A percentile compares a stretch with the other conserved stretches of the same genome.
phyloP scores from a whole-genome alignment of 352 stramenopile genomes.

The Phytophthora aleatoria region DNA sequence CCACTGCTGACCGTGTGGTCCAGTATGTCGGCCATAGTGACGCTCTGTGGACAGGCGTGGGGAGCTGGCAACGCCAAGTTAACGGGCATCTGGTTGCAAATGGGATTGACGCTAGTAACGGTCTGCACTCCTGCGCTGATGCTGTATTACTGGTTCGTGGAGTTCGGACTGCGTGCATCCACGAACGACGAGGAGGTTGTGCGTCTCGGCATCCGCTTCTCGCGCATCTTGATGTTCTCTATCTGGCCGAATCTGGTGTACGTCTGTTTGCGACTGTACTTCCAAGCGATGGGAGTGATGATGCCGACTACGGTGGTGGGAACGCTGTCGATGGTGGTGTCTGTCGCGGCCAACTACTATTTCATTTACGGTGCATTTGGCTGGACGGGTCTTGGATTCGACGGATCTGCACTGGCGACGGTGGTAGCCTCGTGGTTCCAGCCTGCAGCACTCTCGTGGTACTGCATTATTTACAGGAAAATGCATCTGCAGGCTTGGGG shows the following conservation, averaged over 20 bases:
- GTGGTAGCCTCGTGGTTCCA: conserved; percentile 36
- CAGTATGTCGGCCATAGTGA: conserved; percentile 69
- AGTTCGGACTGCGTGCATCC: conserved; percentile 25
- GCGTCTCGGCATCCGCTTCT: conserved; percentile 30
- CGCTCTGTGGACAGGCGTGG: conserved; percentile 74
- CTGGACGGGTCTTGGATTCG: conserved; percentile 27
- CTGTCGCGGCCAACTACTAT: conserved; percentile 28
- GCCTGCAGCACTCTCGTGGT: conserved; percentile 23
- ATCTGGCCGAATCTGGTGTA: conserved; percentile 38
- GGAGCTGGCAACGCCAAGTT: conserved; percentile 63
- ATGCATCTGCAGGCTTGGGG: conserved; percentile 30
- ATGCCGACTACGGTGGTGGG: conserved; percentile 36
- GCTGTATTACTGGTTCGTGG: conserved; percentile 40
- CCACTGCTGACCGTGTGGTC: conserved; percentile 71
- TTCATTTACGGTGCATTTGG: conserved; percentile 35
- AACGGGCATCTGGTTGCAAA: conserved; percentile 74
- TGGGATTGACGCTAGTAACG: conserved; percentile 45
- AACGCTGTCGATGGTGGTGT: conserved; percentile 30
- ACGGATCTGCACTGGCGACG: conserved; percentile 26
- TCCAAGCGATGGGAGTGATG: conserved; percentile 39
- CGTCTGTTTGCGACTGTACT: conserved; percentile 32
- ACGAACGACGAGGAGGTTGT: conserved; percentile 29
- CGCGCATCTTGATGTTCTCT: conserved; percentile 34
- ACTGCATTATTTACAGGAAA: conserved; percentile 38
- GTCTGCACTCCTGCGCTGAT: conserved; percentile 30